Evolutionary conservation across 768 basidiomycete species (phyloP).

Genomic region (Tricholoma furcatifolium): DNA sequence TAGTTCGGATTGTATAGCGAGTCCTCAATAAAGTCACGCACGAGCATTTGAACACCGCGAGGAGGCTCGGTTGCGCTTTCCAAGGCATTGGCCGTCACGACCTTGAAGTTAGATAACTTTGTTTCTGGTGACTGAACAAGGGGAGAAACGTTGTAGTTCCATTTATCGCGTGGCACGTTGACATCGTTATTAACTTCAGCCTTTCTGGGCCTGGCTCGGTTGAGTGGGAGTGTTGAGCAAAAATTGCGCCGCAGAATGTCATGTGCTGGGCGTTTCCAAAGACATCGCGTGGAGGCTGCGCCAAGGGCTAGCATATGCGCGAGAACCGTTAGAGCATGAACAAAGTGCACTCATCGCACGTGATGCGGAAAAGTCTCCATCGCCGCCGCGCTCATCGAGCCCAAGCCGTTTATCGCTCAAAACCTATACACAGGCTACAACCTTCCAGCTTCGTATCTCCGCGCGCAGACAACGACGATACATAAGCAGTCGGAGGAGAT

Average conservation of each 20-base stretch:
- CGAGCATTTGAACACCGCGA: constrained; percentile 85
- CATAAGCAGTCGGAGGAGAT: constrained; percentile 17
- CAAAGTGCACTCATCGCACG: constrained; percentile 9
- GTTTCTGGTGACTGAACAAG: constrained; percentile 51
- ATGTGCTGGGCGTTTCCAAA: constrained; percentile 23
- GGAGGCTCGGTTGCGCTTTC: constrained; percentile 61
- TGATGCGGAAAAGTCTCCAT: constrained; percentile 5
- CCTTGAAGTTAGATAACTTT: constrained; percentile 39
- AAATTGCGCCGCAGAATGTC: constrained; percentile 19
- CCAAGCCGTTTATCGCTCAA: too few relatives aligned
- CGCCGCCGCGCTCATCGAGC: background rate
- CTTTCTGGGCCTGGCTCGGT: constrained; percentile 12
- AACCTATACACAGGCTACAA: too few relatives aligned
- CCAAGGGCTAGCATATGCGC: constrained; percentile 36
- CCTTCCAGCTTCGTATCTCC: too few relatives aligned
- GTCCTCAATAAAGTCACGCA: constrained; percentile 96
- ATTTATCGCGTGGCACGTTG: constrained; percentile 50
- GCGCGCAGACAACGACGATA: background rate
- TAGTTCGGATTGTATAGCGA: constrained; percentile 96
- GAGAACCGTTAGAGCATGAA: constrained; percentile 20
- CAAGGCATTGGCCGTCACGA: constrained; percentile 72
- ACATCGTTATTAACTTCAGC: constrained; percentile 13
- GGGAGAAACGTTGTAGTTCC: constrained; percentile 75
- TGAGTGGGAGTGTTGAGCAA: constrained; percentile 18
- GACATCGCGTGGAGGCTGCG: constrained; percentile 30